Evolutionary conservation across 2,329 filamentous ascomycete genomes (phyloP).

Genomic region (Stemphylium beticola): DNA sequence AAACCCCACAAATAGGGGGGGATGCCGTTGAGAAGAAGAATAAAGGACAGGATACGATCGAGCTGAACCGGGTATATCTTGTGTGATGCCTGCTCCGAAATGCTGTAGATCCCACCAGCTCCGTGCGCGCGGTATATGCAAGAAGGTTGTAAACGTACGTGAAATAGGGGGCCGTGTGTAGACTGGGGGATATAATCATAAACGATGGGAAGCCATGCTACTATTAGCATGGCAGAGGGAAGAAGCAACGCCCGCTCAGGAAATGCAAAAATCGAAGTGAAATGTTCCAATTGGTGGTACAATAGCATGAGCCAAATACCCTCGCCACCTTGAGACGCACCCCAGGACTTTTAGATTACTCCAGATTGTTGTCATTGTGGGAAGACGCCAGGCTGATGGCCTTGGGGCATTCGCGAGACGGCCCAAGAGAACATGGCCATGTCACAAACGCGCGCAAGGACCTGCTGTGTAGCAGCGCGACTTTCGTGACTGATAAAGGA

Average conservation of each 20-base stretch:
- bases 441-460: slow-evolving; percentile 56
- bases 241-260: slow-evolving; percentile 4
- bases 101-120: slow-evolving; percentile 11
- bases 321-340: not conserved
- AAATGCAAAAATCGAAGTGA: slow-evolving; percentile 8
- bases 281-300: slow-evolving; percentile 3
- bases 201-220: slow-evolving; percentile 5
- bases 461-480: slow-evolving; percentile 53
- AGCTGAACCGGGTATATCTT: slow-evolving; percentile 18
- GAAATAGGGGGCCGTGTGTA: not conserved
- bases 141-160: slow-evolving; percentile 1
- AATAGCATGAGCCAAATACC: not conserved
- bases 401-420: slow-evolving; percentile 30
- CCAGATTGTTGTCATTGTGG: slow-evolving; percentile 4
- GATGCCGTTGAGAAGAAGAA: not conserved
- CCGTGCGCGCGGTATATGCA: slow-evolving; percentile 10
- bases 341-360: not conserved
- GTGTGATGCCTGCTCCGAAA: slow-evolving; percentile 14
- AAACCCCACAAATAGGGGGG: not conserved
- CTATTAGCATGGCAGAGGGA: slow-evolving; percentile 3
- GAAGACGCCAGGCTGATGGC: slow-evolving; percentile 8
- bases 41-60: slow-evolving; percentile 12
- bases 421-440: slow-evolving; percentile 57
- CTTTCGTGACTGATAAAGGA: slow-evolving; percentile 57
- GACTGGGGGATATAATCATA: slow-evolving; percentile 5